Conservation (phyloP, 306 rosid species). For the Oxytropis ochrocephala region DNA sequence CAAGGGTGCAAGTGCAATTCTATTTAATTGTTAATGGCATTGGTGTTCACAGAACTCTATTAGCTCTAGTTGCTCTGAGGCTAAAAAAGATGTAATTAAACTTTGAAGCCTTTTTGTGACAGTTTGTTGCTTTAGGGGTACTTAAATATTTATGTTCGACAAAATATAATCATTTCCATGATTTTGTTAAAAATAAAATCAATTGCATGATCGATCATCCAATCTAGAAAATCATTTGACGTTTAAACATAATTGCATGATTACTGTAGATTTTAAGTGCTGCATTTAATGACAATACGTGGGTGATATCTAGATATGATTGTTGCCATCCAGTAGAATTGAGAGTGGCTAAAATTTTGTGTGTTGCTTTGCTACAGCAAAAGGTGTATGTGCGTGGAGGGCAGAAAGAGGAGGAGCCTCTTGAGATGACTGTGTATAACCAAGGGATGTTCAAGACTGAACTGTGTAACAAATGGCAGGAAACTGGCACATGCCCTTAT, state of each 20-base stretch:
- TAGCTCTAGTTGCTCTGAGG: slow-evolving; percentile 1
- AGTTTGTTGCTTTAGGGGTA: too few species aligned
- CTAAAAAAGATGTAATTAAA: background rate
- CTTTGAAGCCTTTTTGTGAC: background rate
- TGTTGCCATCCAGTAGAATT: background rate
- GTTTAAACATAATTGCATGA: background rate
- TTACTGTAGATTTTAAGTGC: background rate
- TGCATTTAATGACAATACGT: background rate
- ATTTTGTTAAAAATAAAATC: too few species aligned
- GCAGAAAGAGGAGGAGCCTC: slow-evolving; percentile 49
- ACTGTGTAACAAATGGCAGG: slow-evolving; percentile 95
- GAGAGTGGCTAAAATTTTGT: slow-evolving; percentile 12
- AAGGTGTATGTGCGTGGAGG: slow-evolving; percentile 53
- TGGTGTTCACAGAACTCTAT: slow-evolving; percentile 11
- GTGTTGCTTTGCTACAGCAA: slow-evolving; percentile 32
- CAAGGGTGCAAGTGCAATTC: slow-evolving; percentile 16
- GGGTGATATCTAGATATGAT: background rate
- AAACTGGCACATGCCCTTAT: slow-evolving; percentile 79
- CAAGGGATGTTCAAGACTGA: slow-evolving; percentile 95
- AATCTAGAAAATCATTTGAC: background rate
- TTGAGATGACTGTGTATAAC: slow-evolving; percentile 61
- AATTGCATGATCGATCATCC: background rate
- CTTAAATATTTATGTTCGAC: too few species aligned
- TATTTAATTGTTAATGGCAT: background rate
- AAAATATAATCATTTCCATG: too few species aligned